These are phyloP conservation scores for Penicillium subrubescens DNA, from an alignment of 495 filamentous ascomycete species.

Conservation along the genomic window DNA sequence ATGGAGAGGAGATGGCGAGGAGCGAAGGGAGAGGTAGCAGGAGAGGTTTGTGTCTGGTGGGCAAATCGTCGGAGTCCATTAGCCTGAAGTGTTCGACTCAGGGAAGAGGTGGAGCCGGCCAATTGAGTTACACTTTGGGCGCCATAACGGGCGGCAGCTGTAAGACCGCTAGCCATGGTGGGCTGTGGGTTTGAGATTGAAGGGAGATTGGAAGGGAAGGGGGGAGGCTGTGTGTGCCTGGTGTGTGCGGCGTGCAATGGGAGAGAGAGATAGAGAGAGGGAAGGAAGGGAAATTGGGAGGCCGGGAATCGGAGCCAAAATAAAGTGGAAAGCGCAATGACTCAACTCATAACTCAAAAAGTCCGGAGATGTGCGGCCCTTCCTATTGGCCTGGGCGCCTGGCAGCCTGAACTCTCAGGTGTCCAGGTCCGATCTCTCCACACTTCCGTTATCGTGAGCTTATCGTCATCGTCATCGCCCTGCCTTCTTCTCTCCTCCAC, in stretches of 20 bases:
- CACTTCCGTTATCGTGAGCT: slow-evolving; percentile 25
- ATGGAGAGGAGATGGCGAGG: slow-evolving; percentile 90
- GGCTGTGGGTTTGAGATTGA: slow-evolving; percentile 6
- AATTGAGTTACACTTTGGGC: slow-evolving; percentile 38
- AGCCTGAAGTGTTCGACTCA: slow-evolving; percentile 38
- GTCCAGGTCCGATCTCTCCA: slow-evolving; percentile 15
- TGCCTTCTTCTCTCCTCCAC: slow-evolving; percentile 13
- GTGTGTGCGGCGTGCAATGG: slow-evolving; percentile 20
- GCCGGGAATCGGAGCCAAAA: slow-evolving; percentile 10
- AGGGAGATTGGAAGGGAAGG: slow-evolving; percentile 7
- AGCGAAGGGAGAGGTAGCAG: slow-evolving; percentile 50
- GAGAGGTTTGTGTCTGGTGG: slow-evolving; percentile 36
- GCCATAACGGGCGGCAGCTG: slow-evolving; percentile 57
- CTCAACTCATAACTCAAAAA: slow-evolving; percentile 20
- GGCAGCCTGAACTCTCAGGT: slow-evolving; percentile 9
- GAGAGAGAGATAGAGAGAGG: slow-evolving; percentile 1
- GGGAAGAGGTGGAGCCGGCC: slow-evolving; percentile 32
- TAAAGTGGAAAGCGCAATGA: slow-evolving; percentile 21
- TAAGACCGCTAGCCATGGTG: slow-evolving; percentile 45
- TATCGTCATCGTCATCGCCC: slow-evolving; percentile 27
- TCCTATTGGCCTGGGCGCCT: not conserved
- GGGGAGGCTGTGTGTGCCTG: not conserved
- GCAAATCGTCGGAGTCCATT: slow-evolving; percentile 42
- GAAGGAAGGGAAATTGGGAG: not conserved
- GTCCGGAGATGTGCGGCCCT: slow-evolving; percentile 12